Evolutionary conservation across 2,329 filamentous ascomycete genomes (phyloP).

Genomic region (Ophiostoma montium): DNA sequence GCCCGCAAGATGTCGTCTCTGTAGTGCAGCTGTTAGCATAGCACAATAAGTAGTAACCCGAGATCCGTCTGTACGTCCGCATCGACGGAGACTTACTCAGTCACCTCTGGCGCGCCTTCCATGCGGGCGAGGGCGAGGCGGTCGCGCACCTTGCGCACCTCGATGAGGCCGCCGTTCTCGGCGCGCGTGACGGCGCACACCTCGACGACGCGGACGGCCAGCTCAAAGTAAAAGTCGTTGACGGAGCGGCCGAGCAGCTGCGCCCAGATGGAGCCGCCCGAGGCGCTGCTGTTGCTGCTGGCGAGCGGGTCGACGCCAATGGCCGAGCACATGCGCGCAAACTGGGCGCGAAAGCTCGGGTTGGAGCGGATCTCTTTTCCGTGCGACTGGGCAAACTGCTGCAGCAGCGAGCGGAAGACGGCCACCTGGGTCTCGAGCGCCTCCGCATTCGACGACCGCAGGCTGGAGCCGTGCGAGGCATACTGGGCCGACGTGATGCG

Average conservation of each 20-base stretch:
- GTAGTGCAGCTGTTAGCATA: background rate
- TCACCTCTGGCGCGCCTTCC: constrained; percentile 65
- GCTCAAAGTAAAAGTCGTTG: constrained; percentile 97
- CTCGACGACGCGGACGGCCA: constrained; percentile 90
- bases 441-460: constrained; percentile 72
- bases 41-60: no score
- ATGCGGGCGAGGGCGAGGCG: constrained; percentile 58
- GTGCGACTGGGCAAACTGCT: constrained; percentile 91
- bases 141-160: constrained; percentile 66
- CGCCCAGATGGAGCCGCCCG: constrained; percentile 67
- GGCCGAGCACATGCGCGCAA: constrained; percentile 94
- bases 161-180: constrained; percentile 88
- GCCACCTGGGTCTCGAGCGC: constrained; percentile 86
- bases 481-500: constrained; percentile 79
- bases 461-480: constrained; percentile 72
- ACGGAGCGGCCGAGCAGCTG: constrained; percentile 83
- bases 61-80: no score
- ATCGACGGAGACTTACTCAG: constrained; percentile 50
- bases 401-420: constrained; percentile 87
- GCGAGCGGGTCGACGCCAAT: constrained; percentile 93
- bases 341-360: constrained; percentile 88
- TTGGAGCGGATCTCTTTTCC: constrained; percentile 92
- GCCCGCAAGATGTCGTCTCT: constrained; percentile 84
- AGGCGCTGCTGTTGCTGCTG: constrained; percentile 36
- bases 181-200: constrained; percentile 72